These are phyloP conservation scores for Priceomyces castillae DNA, from an alignment of 805 yeast species.

Conservation along the genomic window DNA sequence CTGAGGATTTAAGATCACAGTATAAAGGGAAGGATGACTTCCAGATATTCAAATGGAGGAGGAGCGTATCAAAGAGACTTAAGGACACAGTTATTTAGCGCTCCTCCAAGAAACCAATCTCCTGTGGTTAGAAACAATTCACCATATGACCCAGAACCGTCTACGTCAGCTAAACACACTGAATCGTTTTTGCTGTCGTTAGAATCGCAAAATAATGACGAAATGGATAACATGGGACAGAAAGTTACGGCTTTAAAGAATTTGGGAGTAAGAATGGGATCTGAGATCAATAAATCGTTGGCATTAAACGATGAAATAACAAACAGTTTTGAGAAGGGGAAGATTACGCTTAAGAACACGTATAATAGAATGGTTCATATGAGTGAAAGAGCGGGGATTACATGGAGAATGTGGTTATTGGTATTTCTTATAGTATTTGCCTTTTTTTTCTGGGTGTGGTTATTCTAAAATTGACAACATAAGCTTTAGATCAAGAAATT, in stretches of 20 bases:
- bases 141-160: slow-evolving; percentile 35
- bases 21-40: slow-evolving; percentile 17
- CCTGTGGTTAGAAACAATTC: slow-evolving; percentile 33
- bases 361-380: slow-evolving; percentile 42
- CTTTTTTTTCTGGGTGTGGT: slow-evolving; percentile 45
- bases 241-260: slow-evolving; percentile 42
- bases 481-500: neutral
- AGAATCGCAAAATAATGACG: slow-evolving; percentile 43
- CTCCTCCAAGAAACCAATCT: slow-evolving; percentile 18
- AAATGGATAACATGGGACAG: slow-evolving; percentile 39
- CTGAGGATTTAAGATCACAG: neutral
- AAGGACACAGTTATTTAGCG: slow-evolving; percentile 39
- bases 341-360: slow-evolving; percentile 39
- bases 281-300: slow-evolving; percentile 41
- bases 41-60: slow-evolving; percentile 26
- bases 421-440: slow-evolving; percentile 35
- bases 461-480: slow-evolving; percentile 15
- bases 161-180: slow-evolving; percentile 34
- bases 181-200: slow-evolving; percentile 42
- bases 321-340: slow-evolving; percentile 38
- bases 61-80: slow-evolving; percentile 42
- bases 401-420: slow-evolving; percentile 44
- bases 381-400: slow-evolving; percentile 46
- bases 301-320: slow-evolving; percentile 41
- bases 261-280: slow-evolving; percentile 42